These are phyloP conservation scores for Francoa sonchifolia DNA, from an alignment of 441 rosid species.

Conservation along the genomic window DNA sequence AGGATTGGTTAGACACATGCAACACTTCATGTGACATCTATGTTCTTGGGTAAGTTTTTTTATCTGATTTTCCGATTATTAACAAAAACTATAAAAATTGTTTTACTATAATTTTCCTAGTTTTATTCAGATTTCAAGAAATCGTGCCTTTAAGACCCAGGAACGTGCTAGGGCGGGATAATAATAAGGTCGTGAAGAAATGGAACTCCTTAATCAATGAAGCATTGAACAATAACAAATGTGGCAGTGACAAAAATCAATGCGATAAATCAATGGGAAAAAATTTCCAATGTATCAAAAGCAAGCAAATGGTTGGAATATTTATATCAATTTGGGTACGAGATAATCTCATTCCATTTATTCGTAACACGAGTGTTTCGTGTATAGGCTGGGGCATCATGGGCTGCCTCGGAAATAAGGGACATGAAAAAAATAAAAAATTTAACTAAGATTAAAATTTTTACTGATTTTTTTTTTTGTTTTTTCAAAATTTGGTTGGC, in stretches of 20 bases:
- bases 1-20: slow-evolving; percentile 35
- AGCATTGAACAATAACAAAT: slow-evolving; percentile 26
- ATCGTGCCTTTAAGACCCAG: slow-evolving; percentile 65
- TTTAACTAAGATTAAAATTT: background rate
- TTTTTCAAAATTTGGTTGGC: slow-evolving; percentile 4
- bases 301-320: slow-evolving; percentile 88
- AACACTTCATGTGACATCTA: slow-evolving; percentile 45
- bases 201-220: slow-evolving; percentile 56
- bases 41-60: slow-evolving; percentile 47
- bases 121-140: slow-evolving; percentile 59
- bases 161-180: slow-evolving; percentile 56
- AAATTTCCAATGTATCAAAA: slow-evolving; percentile 27
- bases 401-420: slow-evolving; percentile 90
- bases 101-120: background rate
- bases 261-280: background rate
- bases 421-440: slow-evolving; percentile 5
- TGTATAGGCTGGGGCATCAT: slow-evolving; percentile 79
- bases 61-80: background rate
- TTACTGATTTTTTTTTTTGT: slow-evolving; percentile 1
- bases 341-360: slow-evolving; percentile 30
- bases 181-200: slow-evolving; percentile 31
- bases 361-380: slow-evolving; percentile 47
- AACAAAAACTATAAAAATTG: background rate
- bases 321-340: slow-evolving; percentile 64
- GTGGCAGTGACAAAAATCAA: background rate